phyloP scores from a whole-genome alignment of 176 grass and related monocot genomes.

The Puccinellia tenuiflora region DNA sequence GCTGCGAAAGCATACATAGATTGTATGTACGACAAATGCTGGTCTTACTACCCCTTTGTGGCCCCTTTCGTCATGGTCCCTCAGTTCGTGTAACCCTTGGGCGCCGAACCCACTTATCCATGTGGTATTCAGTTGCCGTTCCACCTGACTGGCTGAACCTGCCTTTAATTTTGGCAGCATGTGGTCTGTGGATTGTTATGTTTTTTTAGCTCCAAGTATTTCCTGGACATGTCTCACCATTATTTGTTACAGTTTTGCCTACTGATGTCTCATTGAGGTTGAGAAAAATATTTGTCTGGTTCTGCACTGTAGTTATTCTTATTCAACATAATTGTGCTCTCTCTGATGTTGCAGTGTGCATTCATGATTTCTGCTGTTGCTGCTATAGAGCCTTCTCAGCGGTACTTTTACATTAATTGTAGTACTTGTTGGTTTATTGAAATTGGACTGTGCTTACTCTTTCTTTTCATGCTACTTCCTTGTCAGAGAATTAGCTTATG shows the following conservation, averaged over 20 bases:
- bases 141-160: background rate
- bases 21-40: background rate
- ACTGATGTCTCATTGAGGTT: background rate
- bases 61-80: background rate
- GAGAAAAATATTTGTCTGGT: background rate
- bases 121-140: background rate
- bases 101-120: background rate
- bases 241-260: background rate
- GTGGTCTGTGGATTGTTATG: background rate
- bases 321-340: conserved; percentile 5
- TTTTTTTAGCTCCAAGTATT: background rate
- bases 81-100: background rate
- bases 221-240: background rate
- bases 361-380: conserved; percentile 94
- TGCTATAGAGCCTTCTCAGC: conserved; percentile 66
- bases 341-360: conserved; percentile 45
- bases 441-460: conserved; percentile 10
- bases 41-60: background rate
- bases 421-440: conserved; percentile 2
- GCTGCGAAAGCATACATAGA: background rate
- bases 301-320: background rate
- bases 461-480: conserved; percentile 26
- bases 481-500: conserved; percentile 63
- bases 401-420: conserved; percentile 42
- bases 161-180: background rate